These are phyloP conservation scores for Phytophthora podocarpi DNA, from an alignment of 352 stramenopile genomes.

Conservation along the genomic window DNA sequence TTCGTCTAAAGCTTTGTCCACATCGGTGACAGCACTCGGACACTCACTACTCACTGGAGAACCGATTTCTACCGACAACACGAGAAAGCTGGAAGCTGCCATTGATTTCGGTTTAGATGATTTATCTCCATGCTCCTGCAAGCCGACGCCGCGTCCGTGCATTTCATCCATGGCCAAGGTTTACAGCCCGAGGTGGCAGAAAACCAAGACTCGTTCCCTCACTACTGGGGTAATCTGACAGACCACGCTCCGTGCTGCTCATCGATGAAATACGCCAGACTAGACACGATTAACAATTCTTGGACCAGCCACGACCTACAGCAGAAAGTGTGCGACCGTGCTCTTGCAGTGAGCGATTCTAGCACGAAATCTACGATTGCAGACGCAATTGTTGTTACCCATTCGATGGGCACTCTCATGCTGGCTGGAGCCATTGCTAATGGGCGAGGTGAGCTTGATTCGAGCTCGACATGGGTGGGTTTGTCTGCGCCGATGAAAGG, in stretches of 20 bases:
- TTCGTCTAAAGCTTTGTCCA: not conserved
- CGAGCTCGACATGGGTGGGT: slow-evolving; percentile 39
- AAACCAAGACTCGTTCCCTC: slow-evolving; percentile 13
- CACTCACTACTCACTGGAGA: slow-evolving; percentile 13
- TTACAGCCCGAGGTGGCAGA: slow-evolving; percentile 3
- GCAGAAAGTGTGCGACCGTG: slow-evolving; percentile 38
- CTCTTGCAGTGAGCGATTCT: slow-evolving; percentile 22
- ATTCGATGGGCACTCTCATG: slow-evolving; percentile 51
- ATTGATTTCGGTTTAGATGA: not conserved
- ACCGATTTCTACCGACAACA: not conserved
- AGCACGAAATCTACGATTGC: slow-evolving; percentile 22
- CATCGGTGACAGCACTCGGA: slow-evolving; percentile 1
- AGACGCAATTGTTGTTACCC: slow-evolving; percentile 46
- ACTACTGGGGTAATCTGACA: slow-evolving; percentile 44
- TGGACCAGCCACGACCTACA: slow-evolving; percentile 42
- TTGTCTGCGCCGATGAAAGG: slow-evolving; percentile 41
- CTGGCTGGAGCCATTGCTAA: slow-evolving; percentile 36
- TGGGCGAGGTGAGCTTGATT: slow-evolving; percentile 24
- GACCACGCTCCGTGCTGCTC: slow-evolving; percentile 44
- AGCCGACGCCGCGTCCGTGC: slow-evolving; percentile 4
- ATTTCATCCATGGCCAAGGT: slow-evolving; percentile 10
- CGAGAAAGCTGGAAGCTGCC: not conserved
- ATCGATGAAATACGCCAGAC: slow-evolving; percentile 33
- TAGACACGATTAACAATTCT: slow-evolving; percentile 39
- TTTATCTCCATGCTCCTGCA: not conserved